phyloP scores from a whole-genome alignment of 257 asterid genomes.

The Plantago ovata region DNA sequence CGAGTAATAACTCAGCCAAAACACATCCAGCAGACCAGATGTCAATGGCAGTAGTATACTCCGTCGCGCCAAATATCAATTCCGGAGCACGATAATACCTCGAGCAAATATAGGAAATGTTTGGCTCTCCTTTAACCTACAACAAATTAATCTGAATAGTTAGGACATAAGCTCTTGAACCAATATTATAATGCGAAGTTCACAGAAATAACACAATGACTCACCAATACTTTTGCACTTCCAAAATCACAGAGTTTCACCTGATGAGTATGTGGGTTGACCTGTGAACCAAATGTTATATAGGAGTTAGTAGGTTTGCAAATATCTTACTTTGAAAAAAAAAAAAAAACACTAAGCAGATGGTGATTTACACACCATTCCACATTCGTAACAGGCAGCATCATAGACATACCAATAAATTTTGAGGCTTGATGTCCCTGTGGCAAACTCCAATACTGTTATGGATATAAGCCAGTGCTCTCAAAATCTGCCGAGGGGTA shows the following conservation, averaged over 20 bases:
- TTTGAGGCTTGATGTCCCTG: constrained; percentile 95
- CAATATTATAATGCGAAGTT: not conserved
- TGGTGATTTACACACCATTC: not conserved
- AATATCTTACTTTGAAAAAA: not conserved
- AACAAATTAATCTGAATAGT: not conserved
- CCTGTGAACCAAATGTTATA: constrained; percentile 40
- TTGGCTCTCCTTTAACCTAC: constrained; percentile 89
- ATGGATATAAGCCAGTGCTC: constrained; percentile 77
- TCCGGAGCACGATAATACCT: constrained; percentile 95
- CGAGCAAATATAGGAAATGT: constrained; percentile 90
- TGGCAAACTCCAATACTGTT: constrained; percentile 76
- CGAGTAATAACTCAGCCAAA: constrained; percentile 85
- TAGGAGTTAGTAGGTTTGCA: not conserved
- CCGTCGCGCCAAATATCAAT: constrained; percentile 90
- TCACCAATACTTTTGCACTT: constrained; percentile 92
- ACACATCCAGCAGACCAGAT: constrained; percentile 98
- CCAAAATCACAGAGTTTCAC: constrained; percentile 95
- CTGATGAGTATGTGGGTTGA: constrained; percentile 78
- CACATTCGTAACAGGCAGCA: not conserved
- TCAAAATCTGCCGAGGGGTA: constrained; percentile 56
- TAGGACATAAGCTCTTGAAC: not conserved
- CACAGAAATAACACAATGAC: constrained; percentile 18
- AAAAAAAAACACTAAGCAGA: not conserved
- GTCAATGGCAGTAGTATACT: constrained; percentile 87
- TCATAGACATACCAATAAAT: constrained; percentile 62